A percentile compares a stretch with the other conserved stretches of the same genome.
phyloP scores from a whole-genome alignment of 371 early-diverging fungal genomes.

The Rhizopus microsporus region DNA sequence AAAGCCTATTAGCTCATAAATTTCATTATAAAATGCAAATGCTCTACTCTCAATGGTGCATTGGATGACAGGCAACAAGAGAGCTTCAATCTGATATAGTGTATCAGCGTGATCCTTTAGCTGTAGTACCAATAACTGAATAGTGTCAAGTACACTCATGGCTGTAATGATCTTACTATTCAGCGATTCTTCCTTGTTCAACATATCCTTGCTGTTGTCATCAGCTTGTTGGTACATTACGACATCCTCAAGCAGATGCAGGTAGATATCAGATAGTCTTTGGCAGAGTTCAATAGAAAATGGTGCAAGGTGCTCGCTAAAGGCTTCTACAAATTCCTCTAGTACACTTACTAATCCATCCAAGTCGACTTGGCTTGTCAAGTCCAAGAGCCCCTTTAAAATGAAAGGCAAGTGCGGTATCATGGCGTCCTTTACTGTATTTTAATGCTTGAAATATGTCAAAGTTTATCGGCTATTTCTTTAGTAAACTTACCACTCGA shows the following conservation, averaged over 20 bases:
- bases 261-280: conserved; percentile 81
- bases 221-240: not conserved
- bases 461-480: not conserved
- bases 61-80: conserved; percentile 71
- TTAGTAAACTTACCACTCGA: conserved; percentile 44
- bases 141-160: conserved; percentile 88
- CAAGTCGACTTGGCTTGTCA: conserved; percentile 90
- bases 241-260: conserved; percentile 67
- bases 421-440: conserved; percentile 66
- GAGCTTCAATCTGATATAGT: conserved; percentile 68
- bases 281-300: conserved; percentile 86
- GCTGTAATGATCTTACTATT: conserved; percentile 90
- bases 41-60: conserved; percentile 74
- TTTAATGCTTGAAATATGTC: conserved; percentile 2
- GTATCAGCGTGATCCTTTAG: conserved; percentile 39
- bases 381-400: conserved; percentile 79
- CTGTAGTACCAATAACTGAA: conserved; percentile 38
- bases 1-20: conserved; percentile 87
- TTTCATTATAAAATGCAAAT: conserved; percentile 81
- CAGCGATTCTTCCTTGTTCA: conserved; percentile 16
- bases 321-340: conserved; percentile 89
- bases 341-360: conserved; percentile 84
- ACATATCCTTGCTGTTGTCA: not conserved
- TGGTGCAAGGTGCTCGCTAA: conserved; percentile 88
- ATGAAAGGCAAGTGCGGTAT: conserved; percentile 78